phyloP scores from a whole-genome alignment of 2,329 filamentous ascomycete genomes.

The Aurifilum marmelostoma region DNA sequence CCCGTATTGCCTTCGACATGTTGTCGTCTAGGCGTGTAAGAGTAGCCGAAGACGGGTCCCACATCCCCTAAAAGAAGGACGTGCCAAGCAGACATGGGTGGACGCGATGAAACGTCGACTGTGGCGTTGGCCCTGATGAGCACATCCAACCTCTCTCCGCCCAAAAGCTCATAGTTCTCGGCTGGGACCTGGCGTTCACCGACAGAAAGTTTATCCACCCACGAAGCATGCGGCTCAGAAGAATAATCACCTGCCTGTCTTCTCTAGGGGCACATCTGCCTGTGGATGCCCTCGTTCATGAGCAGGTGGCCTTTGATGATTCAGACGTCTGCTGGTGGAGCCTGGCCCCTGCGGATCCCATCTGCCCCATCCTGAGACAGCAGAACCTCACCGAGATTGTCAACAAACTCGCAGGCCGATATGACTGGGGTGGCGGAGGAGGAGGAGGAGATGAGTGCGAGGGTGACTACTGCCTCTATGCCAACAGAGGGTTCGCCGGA shows the following conservation, averaged over 20 bases:
- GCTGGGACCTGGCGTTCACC: background rate
- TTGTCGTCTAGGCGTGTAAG: background rate
- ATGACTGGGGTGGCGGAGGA: conserved; percentile 28
- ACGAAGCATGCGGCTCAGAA: conserved; percentile 9
- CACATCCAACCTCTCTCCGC: background rate
- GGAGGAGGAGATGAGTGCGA: conserved; percentile 31
- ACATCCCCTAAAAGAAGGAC: background rate
- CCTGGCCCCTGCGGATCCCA: conserved; percentile 22
- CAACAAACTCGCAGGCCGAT: conserved; percentile 38
- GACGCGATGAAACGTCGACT: conserved; percentile 5
- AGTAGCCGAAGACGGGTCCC: background rate
- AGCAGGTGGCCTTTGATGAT: conserved; percentile 27
- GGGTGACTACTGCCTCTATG: conserved; percentile 32
- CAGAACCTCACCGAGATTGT: conserved; percentile 48
- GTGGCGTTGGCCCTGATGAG: background rate
- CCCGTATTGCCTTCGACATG: background rate
- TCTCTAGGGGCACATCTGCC: background rate
- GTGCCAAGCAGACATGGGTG: background rate
- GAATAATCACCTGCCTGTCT: background rate
- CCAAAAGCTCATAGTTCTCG: background rate
- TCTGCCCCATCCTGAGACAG: conserved; percentile 33
- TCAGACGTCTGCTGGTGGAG: conserved; percentile 29
- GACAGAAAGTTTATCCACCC: background rate
- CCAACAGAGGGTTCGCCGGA: conserved; percentile 28
- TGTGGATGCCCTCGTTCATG: conserved; percentile 19